A percentile compares a stretch with the other conserved stretches of the same genome.
Evolutionary conservation across 805 yeast genomes (phyloP).

Genomic region (Kodamaea jinghongensis): DNA sequence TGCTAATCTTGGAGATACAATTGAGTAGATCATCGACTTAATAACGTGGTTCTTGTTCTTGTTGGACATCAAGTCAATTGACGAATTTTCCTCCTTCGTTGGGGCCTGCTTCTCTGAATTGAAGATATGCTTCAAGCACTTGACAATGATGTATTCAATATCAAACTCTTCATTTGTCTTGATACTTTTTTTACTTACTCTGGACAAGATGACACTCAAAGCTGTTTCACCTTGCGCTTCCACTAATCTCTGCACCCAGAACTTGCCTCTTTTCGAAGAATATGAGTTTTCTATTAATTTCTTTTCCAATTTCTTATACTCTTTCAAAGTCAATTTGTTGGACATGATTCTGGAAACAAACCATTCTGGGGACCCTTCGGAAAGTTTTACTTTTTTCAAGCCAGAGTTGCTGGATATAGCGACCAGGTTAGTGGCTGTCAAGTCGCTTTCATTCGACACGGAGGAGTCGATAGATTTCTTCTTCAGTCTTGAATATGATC

Average conservation of each 20-base stretch:
- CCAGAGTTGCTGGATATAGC: constrained; percentile 2
- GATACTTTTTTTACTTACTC: constrained; percentile 40
- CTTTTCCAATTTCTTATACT: constrained; percentile 34
- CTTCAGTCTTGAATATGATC: constrained; percentile 9
- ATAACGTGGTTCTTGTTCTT: constrained; percentile 32
- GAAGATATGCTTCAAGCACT: constrained; percentile 35
- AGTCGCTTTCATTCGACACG: constrained; percentile 12
- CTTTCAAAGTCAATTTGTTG: constrained; percentile 30
- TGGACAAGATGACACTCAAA: constrained; percentile 34
- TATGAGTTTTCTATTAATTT: constrained; percentile 22
- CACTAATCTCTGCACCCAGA: constrained; percentile 34
- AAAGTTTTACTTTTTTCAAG: constrained; percentile 23
- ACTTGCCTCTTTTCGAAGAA: constrained; percentile 18
- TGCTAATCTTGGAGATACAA: constrained; percentile 38
- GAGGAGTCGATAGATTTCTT: constrained; percentile 12
- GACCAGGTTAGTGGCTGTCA: constrained; percentile 2
- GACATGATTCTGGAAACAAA: constrained; percentile 36
- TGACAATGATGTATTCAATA: constrained; percentile 36
- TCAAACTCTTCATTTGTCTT: constrained; percentile 46
- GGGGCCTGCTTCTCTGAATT: constrained; percentile 22
- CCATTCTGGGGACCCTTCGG: constrained; percentile 43
- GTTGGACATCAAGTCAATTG: constrained; percentile 12
- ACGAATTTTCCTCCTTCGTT: constrained; percentile 6
- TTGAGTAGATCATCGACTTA: constrained; percentile 35
- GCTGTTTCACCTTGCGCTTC: constrained; percentile 46